phyloP scores from a whole-genome alignment of 1,284 basidiomycete genomes.

The Volvariella volvacea region DNA sequence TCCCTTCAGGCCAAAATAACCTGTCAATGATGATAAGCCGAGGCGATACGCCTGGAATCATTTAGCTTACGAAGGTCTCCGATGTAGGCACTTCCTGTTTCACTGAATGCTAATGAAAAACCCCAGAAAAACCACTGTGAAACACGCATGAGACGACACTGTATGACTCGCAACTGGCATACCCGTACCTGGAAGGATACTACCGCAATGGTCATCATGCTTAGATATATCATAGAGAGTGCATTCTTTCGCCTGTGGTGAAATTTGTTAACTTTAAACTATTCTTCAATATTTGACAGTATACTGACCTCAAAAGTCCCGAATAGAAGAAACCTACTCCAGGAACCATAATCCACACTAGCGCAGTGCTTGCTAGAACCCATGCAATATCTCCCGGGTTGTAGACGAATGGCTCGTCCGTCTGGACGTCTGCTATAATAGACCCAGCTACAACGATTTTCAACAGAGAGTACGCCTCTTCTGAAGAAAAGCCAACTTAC shows the following conservation, averaged over 20 bases:
- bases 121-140: constrained; percentile 72
- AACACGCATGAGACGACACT: constrained; percentile 20
- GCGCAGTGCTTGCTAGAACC: constrained; percentile 52
- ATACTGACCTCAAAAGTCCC: constrained; percentile 61
- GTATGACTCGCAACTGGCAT: constrained; percentile 11
- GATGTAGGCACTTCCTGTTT: constrained; percentile 51
- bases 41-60: constrained; percentile 19
- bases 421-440: constrained; percentile 26
- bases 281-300: no score
- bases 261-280: no score
- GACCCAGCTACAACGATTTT: no score
- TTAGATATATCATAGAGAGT: constrained; percentile 86
- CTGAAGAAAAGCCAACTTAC: no score
- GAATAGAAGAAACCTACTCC: constrained; percentile 89
- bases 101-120: constrained; percentile 65
- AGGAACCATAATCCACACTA: constrained; percentile 87
- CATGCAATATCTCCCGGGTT: constrained; percentile 72
- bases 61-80: constrained; percentile 56
- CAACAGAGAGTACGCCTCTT: no score
- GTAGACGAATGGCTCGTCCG: constrained; percentile 31
- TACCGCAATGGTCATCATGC: constrained; percentile 70
- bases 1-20: constrained; percentile 77
- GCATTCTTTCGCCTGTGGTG: constrained; percentile 92
- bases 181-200: constrained; percentile 71
- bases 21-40: not conserved